Evolutionary conservation across 305 asterid species (phyloP).

Genomic region (Caryopteris hybrid): DNA sequence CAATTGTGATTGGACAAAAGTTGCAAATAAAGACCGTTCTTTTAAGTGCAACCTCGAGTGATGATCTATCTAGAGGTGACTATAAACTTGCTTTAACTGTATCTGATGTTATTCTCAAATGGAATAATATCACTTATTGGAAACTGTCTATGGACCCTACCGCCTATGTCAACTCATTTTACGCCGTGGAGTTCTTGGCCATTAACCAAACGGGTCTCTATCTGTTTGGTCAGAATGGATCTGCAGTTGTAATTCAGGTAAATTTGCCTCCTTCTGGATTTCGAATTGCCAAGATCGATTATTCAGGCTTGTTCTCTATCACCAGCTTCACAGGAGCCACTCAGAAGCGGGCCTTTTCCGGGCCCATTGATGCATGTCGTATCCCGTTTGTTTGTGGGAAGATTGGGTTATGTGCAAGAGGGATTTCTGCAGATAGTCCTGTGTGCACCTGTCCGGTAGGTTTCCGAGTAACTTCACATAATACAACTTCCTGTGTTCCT

Average conservation of each 20-base stretch:
- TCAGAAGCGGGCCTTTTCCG: slow-evolving; percentile 23
- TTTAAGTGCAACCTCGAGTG: slow-evolving; percentile 31
- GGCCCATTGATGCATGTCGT: slow-evolving; percentile 39
- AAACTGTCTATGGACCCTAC: slow-evolving; percentile 37
- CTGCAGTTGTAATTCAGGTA: slow-evolving; percentile 26
- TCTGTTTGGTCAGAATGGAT: slow-evolving; percentile 34
- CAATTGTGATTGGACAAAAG: slow-evolving; percentile 57
- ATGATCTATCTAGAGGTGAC: slow-evolving; percentile 42
- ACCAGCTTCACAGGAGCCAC: slow-evolving; percentile 25
- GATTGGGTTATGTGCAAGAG: slow-evolving; percentile 41
- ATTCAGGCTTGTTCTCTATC: slow-evolving; percentile 39
- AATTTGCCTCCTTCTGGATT: slow-evolving; percentile 32
- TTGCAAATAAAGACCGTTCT: slow-evolving; percentile 27
- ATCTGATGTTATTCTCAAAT: slow-evolving; percentile 41
- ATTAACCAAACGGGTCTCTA: slow-evolving; percentile 39
- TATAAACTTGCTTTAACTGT: slow-evolving; percentile 39
- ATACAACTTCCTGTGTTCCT: slow-evolving; percentile 29
- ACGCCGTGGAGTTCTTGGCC: slow-evolving; percentile 27
- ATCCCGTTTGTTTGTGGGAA: slow-evolving; percentile 41
- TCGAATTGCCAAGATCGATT: slow-evolving; percentile 32
- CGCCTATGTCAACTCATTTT: slow-evolving; percentile 32
- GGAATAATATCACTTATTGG: slow-evolving; percentile 50
- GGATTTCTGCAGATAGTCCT: slow-evolving; percentile 16
- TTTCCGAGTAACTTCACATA: slow-evolving; percentile 23
- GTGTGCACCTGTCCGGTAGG: slow-evolving; percentile 39